A percentile compares a stretch with the other conserved stretches of the same genome.
phyloP scores from a whole-genome alignment of 768 basidiomycete species.

The Amanita muscaria region DNA sequence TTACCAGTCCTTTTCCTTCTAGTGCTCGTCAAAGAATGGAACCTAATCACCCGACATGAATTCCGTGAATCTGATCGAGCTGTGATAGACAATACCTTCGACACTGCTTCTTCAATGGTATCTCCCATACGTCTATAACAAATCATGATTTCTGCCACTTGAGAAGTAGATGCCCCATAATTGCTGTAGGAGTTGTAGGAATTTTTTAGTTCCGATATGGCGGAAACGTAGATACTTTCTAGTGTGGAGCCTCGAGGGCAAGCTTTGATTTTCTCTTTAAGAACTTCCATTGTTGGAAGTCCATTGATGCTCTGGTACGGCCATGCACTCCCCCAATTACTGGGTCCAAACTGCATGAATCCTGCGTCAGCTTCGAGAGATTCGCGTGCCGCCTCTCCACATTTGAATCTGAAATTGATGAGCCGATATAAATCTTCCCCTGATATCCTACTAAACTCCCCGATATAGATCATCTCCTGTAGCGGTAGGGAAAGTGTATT shows the following conservation, averaged over 20 bases:
- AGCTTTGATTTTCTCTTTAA: neutral
- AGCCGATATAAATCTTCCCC: neutral
- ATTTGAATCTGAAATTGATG: neutral
- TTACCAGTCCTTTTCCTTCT: too few relatives aligned
- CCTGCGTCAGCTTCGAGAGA: neutral
- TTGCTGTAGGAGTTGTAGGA: neutral
- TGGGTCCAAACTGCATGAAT: too few relatives aligned
- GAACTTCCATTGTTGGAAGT: neutral
- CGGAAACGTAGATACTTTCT: neutral
- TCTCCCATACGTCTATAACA: too few relatives aligned
- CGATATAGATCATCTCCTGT: neutral
- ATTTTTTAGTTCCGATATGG: neutral
- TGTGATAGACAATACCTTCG: neutral
- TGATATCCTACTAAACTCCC: neutral
- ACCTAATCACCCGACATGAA: neutral
- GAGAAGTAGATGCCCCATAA: too few relatives aligned
- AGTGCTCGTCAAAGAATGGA: too few relatives aligned
- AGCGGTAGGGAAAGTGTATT: constrained; percentile 3
- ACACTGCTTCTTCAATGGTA: neutral
- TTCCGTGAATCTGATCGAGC: neutral
- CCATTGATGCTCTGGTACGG: neutral
- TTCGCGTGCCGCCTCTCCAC: neutral
- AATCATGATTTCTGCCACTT: too few relatives aligned
- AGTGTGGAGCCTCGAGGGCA: too few relatives aligned
- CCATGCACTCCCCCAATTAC: neutral